Evolutionary conservation across 306 rosid genomes (phyloP).

Genomic region (Medicago arabica): DNA sequence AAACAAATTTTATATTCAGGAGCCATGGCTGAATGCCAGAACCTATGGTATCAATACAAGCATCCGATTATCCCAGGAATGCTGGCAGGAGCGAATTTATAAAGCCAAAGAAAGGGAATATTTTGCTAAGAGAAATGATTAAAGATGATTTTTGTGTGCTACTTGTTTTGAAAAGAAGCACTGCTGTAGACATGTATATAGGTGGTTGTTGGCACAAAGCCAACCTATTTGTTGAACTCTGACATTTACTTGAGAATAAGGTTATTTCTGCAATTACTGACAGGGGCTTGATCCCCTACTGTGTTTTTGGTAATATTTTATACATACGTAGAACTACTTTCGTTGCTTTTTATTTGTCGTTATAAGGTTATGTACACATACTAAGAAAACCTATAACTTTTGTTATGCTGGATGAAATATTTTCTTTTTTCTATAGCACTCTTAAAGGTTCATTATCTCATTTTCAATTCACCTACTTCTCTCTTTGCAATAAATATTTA

Average conservation of each 20-base stretch:
- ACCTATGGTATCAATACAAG: conserved; percentile 21
- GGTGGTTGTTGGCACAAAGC: conserved; percentile 24
- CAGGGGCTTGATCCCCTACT: neutral
- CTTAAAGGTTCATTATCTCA: no score
- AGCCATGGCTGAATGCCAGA: neutral
- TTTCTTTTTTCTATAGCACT: no score
- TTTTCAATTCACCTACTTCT: no score
- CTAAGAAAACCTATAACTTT: no score
- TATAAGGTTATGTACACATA: no score
- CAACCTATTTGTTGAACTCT: conserved; percentile 20
- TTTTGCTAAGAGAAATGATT: conserved; percentile 24
- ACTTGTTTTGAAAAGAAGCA: conserved; percentile 22
- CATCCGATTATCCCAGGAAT: conserved; percentile 16
- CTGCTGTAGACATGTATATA: conserved; percentile 26
- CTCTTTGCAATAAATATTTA: no score
- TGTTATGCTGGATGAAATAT: no score
- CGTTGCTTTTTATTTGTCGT: no score
- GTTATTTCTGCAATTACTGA: neutral
- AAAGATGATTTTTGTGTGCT: conserved; percentile 9
- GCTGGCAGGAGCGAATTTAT: conserved; percentile 29
- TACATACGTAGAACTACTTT: neutral
- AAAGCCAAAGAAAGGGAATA: conserved; percentile 29
- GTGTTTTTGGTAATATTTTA: neutral
- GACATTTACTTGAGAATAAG: conserved; percentile 11
- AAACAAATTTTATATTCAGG: neutral